These are phyloP conservation scores for Malassezia slooffiae DNA, from an alignment of 1,284 basidiomycete species.

Conservation along the genomic window DNA sequence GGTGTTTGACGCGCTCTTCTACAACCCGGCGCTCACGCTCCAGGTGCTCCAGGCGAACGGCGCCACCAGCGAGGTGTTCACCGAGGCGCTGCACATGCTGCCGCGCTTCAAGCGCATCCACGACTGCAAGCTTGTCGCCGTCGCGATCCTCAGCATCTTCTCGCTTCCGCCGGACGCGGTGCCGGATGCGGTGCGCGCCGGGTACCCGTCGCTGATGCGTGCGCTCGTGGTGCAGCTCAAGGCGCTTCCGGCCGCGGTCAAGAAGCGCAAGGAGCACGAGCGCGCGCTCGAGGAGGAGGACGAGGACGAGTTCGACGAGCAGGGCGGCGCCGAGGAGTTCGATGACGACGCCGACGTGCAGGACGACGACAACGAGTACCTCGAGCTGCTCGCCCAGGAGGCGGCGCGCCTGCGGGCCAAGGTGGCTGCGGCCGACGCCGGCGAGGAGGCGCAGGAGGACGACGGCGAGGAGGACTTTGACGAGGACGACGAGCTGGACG, in stretches of 20 bases:
- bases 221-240: slow-evolving; percentile 29
- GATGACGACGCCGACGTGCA: slow-evolving; percentile 40
- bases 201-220: slow-evolving; percentile 27
- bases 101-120: slow-evolving; percentile 68
- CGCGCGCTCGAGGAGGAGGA: slow-evolving; percentile 34
- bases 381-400: slow-evolving; percentile 41
- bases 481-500: slow-evolving; percentile 25
- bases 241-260: slow-evolving; percentile 31
- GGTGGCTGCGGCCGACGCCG: slow-evolving; percentile 10
- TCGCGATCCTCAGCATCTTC: slow-evolving; percentile 53
- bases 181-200: slow-evolving; percentile 24
- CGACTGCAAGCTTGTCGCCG: slow-evolving; percentile 72
- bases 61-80: slow-evolving; percentile 64
- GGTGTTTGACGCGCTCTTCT: slow-evolving; percentile 70
- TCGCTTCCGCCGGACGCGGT: slow-evolving; percentile 21
- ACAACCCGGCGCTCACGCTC: slow-evolving; percentile 67
- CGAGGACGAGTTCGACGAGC: slow-evolving; percentile 27
- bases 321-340: slow-evolving; percentile 18
- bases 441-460: slow-evolving; percentile 27
- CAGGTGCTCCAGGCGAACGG: slow-evolving; percentile 59
- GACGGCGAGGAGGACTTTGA: slow-evolving; percentile 24
- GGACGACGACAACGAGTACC: slow-evolving; percentile 44
- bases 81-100: slow-evolving; percentile 56
- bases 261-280: slow-evolving; percentile 30
- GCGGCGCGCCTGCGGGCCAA: slow-evolving; percentile 29